Base-by-base conservation (phyloP, 2,329 filamentous ascomycete species). In the Beauveria sp. region DNA sequence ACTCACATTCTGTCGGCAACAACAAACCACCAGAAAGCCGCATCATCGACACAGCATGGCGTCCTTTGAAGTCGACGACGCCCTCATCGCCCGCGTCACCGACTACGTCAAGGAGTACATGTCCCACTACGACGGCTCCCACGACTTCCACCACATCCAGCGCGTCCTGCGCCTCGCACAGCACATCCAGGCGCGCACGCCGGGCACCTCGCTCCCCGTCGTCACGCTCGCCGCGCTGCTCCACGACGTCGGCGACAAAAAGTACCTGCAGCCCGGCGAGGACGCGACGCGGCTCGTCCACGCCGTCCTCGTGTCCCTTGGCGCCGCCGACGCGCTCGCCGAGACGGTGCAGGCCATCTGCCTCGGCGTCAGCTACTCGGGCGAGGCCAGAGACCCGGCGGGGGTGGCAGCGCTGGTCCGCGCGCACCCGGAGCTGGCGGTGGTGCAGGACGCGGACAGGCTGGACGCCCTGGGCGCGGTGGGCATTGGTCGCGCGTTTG, bases 401-500 rank as follows among this genome's bases (percentile, higher is more conserved):
- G 74, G 76, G 14, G 86, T 91, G 9, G 74, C 73, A n/a, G 73
- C 76, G 1, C 78, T 93, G n/a, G 78, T 96, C n/a, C 71, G 71
- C 6, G 70, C 75, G 34, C 79, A 89, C 71, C 90, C 90, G 1
- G 75, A 76, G 67, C 69, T 77, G 40, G 92, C 85, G 0, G 84
- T 96, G 53, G 91, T 97, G 38, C 93, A 97, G 75, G 93, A 97
- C 73, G 93, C 93, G 4, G 93, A 97, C 76, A 82, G 93, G 7
- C 79, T 98, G n/a, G 93, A 98, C 75, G 90, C 92, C 4, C 87
- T 97, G 55, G 93, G 93, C 1, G 91, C 90, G 0, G 84, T 97
- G 34, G 93, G 93, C 0, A 87, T 96, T 62, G 93, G 85, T 2
- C 79, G 93, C 49, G 85, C 70, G 7, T 77, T 77, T 67, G 70